Evolutionary conservation across 2,329 filamentous ascomycete species (phyloP).

Genomic region (Ramichloridium luteum): DNA sequence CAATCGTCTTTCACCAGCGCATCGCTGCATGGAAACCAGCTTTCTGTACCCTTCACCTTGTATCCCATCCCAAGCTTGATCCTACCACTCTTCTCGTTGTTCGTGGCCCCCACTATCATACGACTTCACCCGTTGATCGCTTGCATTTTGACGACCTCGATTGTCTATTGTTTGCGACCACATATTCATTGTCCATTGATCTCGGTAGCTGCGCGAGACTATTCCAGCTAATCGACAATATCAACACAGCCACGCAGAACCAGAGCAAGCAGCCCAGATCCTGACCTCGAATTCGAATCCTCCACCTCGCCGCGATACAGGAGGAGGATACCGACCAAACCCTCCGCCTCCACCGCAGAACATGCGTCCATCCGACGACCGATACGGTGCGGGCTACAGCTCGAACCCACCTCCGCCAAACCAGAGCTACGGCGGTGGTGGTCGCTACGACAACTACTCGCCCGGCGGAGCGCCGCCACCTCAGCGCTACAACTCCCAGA

Average conservation of each 20-base stretch:
- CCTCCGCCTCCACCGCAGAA: slow-evolving; percentile 26
- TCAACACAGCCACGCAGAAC: slow-evolving; percentile 55
- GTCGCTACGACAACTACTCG: slow-evolving; percentile 26
- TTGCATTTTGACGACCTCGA: slow-evolving; percentile 11
- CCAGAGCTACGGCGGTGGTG: slow-evolving; percentile 17
- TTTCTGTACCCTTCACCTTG: no score
- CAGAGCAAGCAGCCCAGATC: slow-evolving; percentile 44
- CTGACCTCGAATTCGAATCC: slow-evolving; percentile 17
- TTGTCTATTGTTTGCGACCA: slow-evolving; percentile 2
- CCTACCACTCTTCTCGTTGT: slow-evolving; percentile 1
- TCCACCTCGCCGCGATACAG: slow-evolving; percentile 15
- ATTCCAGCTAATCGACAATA: slow-evolving; percentile 13
- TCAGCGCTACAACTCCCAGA: slow-evolving; percentile 12
- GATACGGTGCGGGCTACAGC: slow-evolving; percentile 22
- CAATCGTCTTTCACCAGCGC: no score
- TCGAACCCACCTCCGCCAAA: slow-evolving; percentile 17
- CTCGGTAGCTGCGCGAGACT: slow-evolving; percentile 6
- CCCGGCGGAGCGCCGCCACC: slow-evolving; percentile 7
- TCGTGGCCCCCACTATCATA: slow-evolving; percentile 3
- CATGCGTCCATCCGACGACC: slow-evolving; percentile 25
- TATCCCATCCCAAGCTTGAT: no score
- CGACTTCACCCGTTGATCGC: background rate
- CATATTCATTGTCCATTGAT: no score
- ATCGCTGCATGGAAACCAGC: no score
- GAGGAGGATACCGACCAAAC: slow-evolving; percentile 30